phyloP scores from a whole-genome alignment of 2,329 filamentous ascomycete species.

The Rhinocladiella similis region DNA sequence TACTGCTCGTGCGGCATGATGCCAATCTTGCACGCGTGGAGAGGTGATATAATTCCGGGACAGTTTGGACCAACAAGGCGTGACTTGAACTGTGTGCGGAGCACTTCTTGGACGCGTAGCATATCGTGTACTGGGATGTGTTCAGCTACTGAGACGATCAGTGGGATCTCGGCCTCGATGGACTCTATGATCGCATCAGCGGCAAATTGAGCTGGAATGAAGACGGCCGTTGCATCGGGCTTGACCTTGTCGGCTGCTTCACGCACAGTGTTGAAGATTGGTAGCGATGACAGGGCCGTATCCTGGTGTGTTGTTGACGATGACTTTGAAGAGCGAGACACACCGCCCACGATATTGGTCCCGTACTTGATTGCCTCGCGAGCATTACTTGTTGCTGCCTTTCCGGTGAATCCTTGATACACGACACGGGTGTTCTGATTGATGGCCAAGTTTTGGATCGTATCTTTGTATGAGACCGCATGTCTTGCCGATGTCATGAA shows the following conservation, averaged over 20 bases:
- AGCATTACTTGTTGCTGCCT: background rate
- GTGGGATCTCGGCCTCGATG: background rate
- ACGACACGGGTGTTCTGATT: background rate
- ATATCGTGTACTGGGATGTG: constrained; percentile 5
- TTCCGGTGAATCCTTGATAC: constrained; percentile 1
- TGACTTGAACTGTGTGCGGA: background rate
- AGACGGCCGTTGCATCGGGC: constrained; percentile 1
- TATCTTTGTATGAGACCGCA: background rate
- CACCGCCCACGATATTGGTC: constrained; percentile 1
- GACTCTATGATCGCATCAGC: background rate
- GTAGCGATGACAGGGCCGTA: background rate
- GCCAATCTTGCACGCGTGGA: background rate
- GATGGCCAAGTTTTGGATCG: background rate
- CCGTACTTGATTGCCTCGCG: background rate
- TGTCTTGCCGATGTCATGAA: background rate
- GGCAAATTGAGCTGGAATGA: background rate
- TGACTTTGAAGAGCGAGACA: background rate
- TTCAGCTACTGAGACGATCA: background rate
- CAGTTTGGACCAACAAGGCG: constrained; percentile 1
- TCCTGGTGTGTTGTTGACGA: background rate
- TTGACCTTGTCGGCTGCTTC: background rate
- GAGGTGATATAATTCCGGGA: background rate
- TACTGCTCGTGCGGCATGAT: constrained; percentile 2
- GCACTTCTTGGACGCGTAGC: background rate
- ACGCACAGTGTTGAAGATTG: background rate